Evolutionary conservation across 257 asterid genomes (phyloP).

Genomic region (Solanum appendiculatum): DNA sequence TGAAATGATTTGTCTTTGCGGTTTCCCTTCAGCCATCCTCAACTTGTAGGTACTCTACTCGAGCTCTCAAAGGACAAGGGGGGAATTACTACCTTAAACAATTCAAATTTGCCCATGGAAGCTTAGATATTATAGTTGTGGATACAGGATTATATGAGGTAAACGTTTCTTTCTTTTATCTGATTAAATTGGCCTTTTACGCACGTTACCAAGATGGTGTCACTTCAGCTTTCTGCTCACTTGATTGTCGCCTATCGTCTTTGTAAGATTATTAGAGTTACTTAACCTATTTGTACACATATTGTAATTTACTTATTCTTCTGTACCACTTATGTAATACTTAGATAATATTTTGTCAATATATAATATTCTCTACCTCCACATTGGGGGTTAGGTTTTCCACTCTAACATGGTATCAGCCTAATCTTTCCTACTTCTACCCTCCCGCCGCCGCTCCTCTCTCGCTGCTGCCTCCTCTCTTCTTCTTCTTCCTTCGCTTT

Average conservation of each 20-base stretch:
- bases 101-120: slow-evolving; percentile 23
- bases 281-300: too few species aligned
- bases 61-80: slow-evolving; percentile 18
- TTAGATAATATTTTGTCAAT: too few species aligned
- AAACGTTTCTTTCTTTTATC: not conserved
- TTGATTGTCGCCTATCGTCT: not conserved
- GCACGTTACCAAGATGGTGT: not conserved
- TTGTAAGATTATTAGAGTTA: too few species aligned
- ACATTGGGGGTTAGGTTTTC: too few species aligned
- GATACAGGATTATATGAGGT: slow-evolving; percentile 52
- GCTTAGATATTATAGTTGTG: slow-evolving; percentile 37
- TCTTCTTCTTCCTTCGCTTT: too few species aligned
- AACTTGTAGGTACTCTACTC: slow-evolving; percentile 45
- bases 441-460: too few species aligned
- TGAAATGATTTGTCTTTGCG: not conserved
- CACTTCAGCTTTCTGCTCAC: not conserved
- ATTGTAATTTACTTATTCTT: too few species aligned
- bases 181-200: not conserved
- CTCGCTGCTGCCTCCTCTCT: too few species aligned
- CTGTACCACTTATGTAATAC: too few species aligned
- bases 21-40: slow-evolving; percentile 1
- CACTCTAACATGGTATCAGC: too few species aligned
- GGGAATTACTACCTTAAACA: slow-evolving; percentile 23
- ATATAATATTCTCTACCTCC: too few species aligned
- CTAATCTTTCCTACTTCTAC: too few species aligned